These are phyloP conservation scores for Ophiostoma sp. DNA, from an alignment of 2,329 filamentous ascomycete species.

Conservation along the genomic window DNA sequence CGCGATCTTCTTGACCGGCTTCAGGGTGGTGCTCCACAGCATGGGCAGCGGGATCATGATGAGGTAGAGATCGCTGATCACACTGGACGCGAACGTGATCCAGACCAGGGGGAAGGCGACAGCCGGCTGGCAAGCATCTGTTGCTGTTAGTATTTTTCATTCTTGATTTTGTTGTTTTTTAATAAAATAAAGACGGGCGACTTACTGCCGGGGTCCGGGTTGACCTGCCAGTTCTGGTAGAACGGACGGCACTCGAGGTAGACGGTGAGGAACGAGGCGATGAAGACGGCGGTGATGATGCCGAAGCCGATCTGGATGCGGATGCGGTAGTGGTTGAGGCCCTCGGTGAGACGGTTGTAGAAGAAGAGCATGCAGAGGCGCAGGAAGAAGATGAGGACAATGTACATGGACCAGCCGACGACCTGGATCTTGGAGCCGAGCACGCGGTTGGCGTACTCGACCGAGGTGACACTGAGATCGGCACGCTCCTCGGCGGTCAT, in stretches of 20 bases:
- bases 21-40: constrained; percentile 34
- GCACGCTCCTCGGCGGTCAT: constrained; percentile 48
- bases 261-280: constrained; percentile 15
- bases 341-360: constrained; percentile 46
- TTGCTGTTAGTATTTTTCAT: not conserved
- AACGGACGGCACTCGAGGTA: constrained; percentile 23
- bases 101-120: constrained; percentile 34
- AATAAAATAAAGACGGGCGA: not conserved
- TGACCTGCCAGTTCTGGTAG: constrained; percentile 26
- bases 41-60: constrained; percentile 50
- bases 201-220: constrained; percentile 28
- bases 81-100: constrained; percentile 46
- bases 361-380: constrained; percentile 52
- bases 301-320: constrained; percentile 21
- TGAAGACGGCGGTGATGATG: not conserved
- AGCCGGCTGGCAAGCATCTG: constrained; percentile 44
- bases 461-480: constrained; percentile 38
- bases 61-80: constrained; percentile 50
- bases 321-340: constrained; percentile 22
- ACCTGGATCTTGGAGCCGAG: constrained; percentile 50
- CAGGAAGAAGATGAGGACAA: constrained; percentile 47
- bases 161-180: no score
- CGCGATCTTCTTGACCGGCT: constrained; percentile 35
- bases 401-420: constrained; percentile 51
- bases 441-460: constrained; percentile 40